Base-by-base conservation (phyloP, 1,139 yeast genomes). In the Blastobotrys persicus region DNA sequence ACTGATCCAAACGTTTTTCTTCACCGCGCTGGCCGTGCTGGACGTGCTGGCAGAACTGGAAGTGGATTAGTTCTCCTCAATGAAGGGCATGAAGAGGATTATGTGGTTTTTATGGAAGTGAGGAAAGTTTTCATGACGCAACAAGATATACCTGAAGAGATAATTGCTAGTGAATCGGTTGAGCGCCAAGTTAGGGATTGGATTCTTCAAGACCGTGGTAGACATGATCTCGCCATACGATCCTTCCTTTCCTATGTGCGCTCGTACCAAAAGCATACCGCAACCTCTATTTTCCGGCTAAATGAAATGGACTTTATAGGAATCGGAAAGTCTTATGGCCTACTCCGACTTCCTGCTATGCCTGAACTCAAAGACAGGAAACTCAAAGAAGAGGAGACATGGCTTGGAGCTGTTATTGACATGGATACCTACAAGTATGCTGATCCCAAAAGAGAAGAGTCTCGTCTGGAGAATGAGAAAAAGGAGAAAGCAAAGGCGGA, bases 11-110 rank as follows among this genome's bases (percentile, higher is more conserved):
- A 85, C 60, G 82, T 86, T 56, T 89, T 89, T 60, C 73, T 88
- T 45, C 97, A 89, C 65, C 76, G 98, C 60, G 84, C 92, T 68
- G 98, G 98, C 16, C 77, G 98, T 64, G 88, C 97, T 0, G 98
- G 96, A 1, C 73, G 98, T 58, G 96, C 96, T 0, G 89, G 89
- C 52, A 81, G 81, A 55, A 78, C 76, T 3, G 98, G 98, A 1
- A 78, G 77, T 51, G 96, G 95, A 0, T 74, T 89, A 4, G 80
- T 86, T 1, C 76, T 89, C 70, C 68, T 91, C 45, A 23, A 37
- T 4, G 74, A 75, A 51, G 86, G 89, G 2, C 76, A 88, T 52
- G 98, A 94, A 63, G 86, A 83, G 58, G 94, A 85, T 49, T 92
- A 81, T 62, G 75, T 89, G 16, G 88, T 83, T 23, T 88, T 92